Base-by-base conservation (phyloP, 805 yeast genomes). In the Brettanomyces custersianus region DNA sequence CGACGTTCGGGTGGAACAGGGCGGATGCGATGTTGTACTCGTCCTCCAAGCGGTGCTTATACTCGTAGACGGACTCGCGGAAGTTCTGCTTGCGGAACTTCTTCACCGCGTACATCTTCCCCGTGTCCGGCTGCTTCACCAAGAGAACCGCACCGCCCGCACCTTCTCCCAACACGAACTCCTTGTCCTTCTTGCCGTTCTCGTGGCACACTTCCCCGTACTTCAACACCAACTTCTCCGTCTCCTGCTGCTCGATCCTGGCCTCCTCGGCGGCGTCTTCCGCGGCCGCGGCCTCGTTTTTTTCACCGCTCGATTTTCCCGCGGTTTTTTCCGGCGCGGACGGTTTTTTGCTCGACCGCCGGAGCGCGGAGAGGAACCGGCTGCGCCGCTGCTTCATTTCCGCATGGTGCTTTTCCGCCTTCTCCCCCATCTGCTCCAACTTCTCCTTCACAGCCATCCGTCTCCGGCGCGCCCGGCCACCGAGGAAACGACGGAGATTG, bases 131-230 rank as follows among this genome's bases (percentile, higher is more conserved):
- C 21, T 72, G 66, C 35, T 81, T 70, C 40, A 74, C 73, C 40
- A 87, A 80, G 36, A 81, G 72, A n/a, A 88, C 97, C 1, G 92
- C 80, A 2, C 97, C 96, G 18, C 94, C 88, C 2, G 96, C 96
- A 11, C 97, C 97, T 39, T 88, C 77, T 17, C 97, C 97, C n/a
- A 33, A 25, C 11, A 33, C 35, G 18, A 16, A 18, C 15, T 33
- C 35, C 15, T 31, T 19, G 8, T 3, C 16, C 8, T 15, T 11
- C 19, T 30, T 19, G 9, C 18, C 28, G 13, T 20, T 19, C 10
- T 31, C 20, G 12, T 20, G 20, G 19, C 34, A 31, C 13, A 39
- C 31, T 12, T 11, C 27, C 8, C 41, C 41, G 17, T 39, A 39
- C 28, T 39, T 35, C 5, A 32, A 20, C 12, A 36, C 33, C 5